Evolutionary conservation across 805 yeast genomes (phyloP).

Genomic region (Blastobotrys attinorum): DNA sequence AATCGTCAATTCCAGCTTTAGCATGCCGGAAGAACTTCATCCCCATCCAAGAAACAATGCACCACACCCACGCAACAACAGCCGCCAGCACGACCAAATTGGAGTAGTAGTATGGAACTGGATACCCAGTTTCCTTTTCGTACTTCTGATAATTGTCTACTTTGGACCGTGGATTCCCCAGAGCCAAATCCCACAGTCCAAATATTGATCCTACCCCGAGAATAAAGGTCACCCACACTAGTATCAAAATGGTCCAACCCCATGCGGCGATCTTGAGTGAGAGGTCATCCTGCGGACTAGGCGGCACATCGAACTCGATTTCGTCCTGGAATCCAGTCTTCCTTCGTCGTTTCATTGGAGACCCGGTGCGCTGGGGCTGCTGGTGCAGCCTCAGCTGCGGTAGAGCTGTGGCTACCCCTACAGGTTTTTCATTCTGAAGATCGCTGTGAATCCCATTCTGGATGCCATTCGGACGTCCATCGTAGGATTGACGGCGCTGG

Average conservation of each 20-base stretch:
- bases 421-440: neutral
- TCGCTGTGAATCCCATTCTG: no score
- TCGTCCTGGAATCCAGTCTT: conserved; percentile 5
- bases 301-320: neutral
- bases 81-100: conserved; percentile 29
- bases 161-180: neutral
- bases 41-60: conserved; percentile 68
- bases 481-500: no score
- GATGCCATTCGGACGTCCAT: no score
- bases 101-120: conserved; percentile 33
- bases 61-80: conserved; percentile 55
- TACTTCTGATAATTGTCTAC: conserved; percentile 10
- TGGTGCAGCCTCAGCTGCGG: neutral
- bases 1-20: conserved; percentile 42
- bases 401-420: neutral
- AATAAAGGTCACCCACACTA: conserved; percentile 11
- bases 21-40: conserved; percentile 75
- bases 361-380: neutral
- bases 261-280: conserved; percentile 1
- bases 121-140: conserved; percentile 30
- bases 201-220: conserved; percentile 11
- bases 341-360: neutral
- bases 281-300: neutral
- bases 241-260: conserved; percentile 9
- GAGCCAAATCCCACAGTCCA: conserved; percentile 5